Percentiles rank a stretch among this genome's conserved stretches.
phyloP scores from a whole-genome alignment of 306 rosid genomes.

The Prinsepia uniflora region DNA sequence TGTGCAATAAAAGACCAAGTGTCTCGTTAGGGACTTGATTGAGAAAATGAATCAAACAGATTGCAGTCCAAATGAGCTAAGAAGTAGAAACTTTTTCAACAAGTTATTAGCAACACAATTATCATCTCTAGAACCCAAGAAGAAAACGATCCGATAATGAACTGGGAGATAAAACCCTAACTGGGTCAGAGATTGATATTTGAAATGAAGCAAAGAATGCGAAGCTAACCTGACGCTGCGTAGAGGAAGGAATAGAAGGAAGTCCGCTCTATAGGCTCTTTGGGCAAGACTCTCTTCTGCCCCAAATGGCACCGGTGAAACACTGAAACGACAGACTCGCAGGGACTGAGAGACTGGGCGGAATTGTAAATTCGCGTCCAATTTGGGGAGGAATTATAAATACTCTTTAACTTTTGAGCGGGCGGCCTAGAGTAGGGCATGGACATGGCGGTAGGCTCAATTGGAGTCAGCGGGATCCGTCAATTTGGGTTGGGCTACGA shows the following conservation, averaged over 20 bases:
- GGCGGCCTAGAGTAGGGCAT: background rate
- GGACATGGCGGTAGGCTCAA: background rate
- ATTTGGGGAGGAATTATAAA: background rate
- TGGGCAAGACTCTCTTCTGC: background rate
- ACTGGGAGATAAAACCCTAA: constrained; percentile 4
- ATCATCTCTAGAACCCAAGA: background rate
- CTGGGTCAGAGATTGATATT: background rate
- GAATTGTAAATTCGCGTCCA: background rate
- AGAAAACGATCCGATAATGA: background rate
- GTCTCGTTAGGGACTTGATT: background rate
- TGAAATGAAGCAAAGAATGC: background rate
- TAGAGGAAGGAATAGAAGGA: background rate
- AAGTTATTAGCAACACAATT: too few species aligned
- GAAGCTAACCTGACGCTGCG: background rate
- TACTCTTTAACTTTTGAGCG: background rate
- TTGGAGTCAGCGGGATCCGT: background rate
- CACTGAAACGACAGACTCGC: background rate
- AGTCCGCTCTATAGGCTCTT: background rate
- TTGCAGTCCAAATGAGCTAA: background rate
- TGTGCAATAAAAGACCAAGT: background rate
- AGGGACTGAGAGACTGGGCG: background rate
- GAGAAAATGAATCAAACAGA: background rate
- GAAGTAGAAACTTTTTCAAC: too few species aligned
- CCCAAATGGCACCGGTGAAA: background rate
- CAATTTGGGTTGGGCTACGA: background rate